These are phyloP conservation scores for Neoascochyta sp. DNA, from an alignment of 2,329 filamentous ascomycete genomes.

Conservation along the genomic window DNA sequence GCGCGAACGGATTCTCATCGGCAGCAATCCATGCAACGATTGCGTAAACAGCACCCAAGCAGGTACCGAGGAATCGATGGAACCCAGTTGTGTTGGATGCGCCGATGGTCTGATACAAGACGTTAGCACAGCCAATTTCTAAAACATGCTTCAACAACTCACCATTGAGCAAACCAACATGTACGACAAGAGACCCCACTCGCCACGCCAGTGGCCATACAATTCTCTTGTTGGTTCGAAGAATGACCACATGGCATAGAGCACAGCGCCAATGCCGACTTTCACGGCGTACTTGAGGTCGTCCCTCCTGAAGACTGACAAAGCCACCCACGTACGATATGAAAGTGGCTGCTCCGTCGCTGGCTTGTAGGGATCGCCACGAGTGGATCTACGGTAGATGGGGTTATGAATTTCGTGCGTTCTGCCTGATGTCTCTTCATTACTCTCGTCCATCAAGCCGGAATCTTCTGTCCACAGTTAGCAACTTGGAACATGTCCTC, in stretches of 20 bases:
- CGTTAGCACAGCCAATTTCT: background rate
- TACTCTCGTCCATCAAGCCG: slow-evolving; percentile 22
- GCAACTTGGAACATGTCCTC: background rate
- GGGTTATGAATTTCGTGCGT: slow-evolving; percentile 38
- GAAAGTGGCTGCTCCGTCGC: slow-evolving; percentile 32
- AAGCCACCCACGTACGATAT: slow-evolving; percentile 53
- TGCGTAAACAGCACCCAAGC: slow-evolving; percentile 73
- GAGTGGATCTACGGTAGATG: slow-evolving; percentile 27
- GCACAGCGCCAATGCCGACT: slow-evolving; percentile 81
- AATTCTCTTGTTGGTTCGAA: slow-evolving; percentile 71
- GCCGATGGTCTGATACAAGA: slow-evolving; percentile 64
- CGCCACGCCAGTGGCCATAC: slow-evolving; percentile 85
- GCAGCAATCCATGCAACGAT: slow-evolving; percentile 74
- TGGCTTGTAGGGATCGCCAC: slow-evolving; percentile 27
- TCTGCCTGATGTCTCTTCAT: slow-evolving; percentile 25
- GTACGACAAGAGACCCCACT: slow-evolving; percentile 95
- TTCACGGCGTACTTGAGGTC: slow-evolving; percentile 82
- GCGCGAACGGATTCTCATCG: slow-evolving; percentile 66
- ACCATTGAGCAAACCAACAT: slow-evolving; percentile 96
- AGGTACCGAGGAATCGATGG: slow-evolving; percentile 80
- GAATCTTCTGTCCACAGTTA: slow-evolving; percentile 20
- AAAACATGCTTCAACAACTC: slow-evolving; percentile 5
- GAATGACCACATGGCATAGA: slow-evolving; percentile 89
- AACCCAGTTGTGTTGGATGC: slow-evolving; percentile 90
- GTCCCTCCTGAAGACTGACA: slow-evolving; percentile 59